Evolutionary conservation across 2,329 filamentous ascomycete genomes (phyloP).

Genomic region (Fusarium sp.): DNA sequence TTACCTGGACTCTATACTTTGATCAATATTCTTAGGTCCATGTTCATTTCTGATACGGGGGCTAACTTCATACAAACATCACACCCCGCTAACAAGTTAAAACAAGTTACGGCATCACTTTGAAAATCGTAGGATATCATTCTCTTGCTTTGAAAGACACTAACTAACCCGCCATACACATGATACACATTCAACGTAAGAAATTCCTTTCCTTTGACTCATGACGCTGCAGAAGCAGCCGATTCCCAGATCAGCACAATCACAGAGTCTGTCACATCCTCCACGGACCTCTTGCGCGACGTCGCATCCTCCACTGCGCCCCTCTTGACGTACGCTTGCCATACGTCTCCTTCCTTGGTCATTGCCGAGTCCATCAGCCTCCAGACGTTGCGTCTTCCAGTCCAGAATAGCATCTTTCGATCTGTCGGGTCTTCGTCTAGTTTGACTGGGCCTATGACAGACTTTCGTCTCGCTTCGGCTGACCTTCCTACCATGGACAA

Average conservation of each 20-base stretch:
- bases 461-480: conserved; percentile 14
- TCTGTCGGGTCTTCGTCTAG: conserved; percentile 48
- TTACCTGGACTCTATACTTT: background rate
- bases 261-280: conserved; percentile 36
- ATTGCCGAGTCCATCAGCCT: conserved; percentile 54
- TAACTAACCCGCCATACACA: conserved; percentile 9
- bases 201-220: conserved; percentile 20
- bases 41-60: background rate
- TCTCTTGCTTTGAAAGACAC: background rate
- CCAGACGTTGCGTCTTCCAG: conserved; percentile 55
- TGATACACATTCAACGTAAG: conserved; percentile 30
- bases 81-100: background rate
- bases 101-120: background rate
- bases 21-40: background rate
- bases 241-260: conserved; percentile 47
- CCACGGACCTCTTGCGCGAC: conserved; percentile 31
- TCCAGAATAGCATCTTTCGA: conserved; percentile 51
- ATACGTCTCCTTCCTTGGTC: conserved; percentile 53
- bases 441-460: conserved; percentile 47
- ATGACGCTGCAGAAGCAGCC: conserved; percentile 23
- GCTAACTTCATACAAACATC: background rate
- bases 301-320: conserved; percentile 25
- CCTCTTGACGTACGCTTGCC: conserved; percentile 60
- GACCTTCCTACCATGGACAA: conserved; percentile 11
- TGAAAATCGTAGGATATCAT: background rate